These are phyloP conservation scores for Ricinus communis DNA, from an alignment of 345 rosid genomes.

Conservation along the genomic window DNA sequence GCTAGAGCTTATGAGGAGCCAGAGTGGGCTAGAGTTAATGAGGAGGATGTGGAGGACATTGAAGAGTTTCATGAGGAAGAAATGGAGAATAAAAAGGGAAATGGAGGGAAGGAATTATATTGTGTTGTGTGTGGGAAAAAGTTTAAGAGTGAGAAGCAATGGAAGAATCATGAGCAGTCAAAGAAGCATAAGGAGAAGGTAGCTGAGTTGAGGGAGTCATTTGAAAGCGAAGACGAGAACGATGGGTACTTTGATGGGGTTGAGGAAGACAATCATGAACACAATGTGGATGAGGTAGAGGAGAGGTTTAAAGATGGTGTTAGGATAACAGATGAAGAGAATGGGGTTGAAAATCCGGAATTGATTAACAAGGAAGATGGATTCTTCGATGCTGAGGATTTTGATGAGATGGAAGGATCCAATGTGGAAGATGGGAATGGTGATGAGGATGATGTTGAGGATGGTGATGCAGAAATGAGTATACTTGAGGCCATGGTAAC, in stretches of 20 bases:
- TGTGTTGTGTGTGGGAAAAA: conserved; percentile 89
- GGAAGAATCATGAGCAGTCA: conserved; percentile 97
- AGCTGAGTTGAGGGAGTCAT: conserved; percentile 63
- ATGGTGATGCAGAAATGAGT: conserved; percentile 45
- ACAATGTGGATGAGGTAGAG: conserved; percentile 35
- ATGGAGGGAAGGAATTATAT: conserved; percentile 53
- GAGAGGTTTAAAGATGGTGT: conserved; percentile 50
- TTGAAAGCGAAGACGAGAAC: conserved; percentile 47
- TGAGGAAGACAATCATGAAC: conserved; percentile 13
- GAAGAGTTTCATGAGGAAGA: conserved; percentile 37
- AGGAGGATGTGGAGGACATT: conserved; percentile 38
- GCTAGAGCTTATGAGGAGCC: conserved; percentile 57
- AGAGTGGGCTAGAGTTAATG: conserved; percentile 60
- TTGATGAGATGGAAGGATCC: neutral
- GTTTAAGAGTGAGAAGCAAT: conserved; percentile 92
- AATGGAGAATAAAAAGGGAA: conserved; percentile 22
- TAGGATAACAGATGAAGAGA: conserved; percentile 31
- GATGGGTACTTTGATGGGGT: conserved; percentile 30
- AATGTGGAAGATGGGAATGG: conserved; percentile 19
- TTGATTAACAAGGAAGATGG: conserved; percentile 38
- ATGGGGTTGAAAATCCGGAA: conserved; percentile 27
- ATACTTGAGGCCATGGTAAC: conserved; percentile 72
- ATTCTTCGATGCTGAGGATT: conserved; percentile 31
- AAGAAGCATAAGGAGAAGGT: conserved; percentile 97
- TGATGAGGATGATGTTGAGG: conserved; percentile 29